Evolutionary conservation across 345 rosid species (phyloP).

Genomic region (Alliaria petiolata): DNA sequence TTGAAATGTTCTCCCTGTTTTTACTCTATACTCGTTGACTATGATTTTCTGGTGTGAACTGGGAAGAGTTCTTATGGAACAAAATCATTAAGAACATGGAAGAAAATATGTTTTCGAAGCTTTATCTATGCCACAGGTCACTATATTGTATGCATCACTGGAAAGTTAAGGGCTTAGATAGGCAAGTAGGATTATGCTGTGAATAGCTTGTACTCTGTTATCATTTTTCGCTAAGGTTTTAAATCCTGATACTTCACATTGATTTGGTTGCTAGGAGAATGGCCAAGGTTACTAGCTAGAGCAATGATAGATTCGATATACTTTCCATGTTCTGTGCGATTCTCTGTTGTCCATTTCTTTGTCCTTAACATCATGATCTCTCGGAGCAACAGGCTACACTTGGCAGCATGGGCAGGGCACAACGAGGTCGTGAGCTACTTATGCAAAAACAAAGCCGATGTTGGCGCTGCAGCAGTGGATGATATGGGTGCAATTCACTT

Average conservation of each 20-base stretch:
- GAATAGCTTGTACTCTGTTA: neutral
- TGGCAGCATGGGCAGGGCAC: slow-evolving; percentile 98
- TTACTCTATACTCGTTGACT: neutral
- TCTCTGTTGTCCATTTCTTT: neutral
- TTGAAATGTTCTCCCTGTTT: neutral
- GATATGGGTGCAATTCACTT: slow-evolving; percentile 98
- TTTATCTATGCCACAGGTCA: neutral
- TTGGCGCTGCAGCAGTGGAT: slow-evolving; percentile 93
- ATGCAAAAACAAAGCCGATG: slow-evolving; percentile 92
- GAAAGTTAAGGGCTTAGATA: too few species aligned
- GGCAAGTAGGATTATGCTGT: too few species aligned
- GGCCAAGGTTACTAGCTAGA: neutral
- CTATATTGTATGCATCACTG: neutral
- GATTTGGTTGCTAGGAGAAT: neutral
- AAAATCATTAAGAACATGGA: neutral
- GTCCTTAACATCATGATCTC: slow-evolving; percentile 43
- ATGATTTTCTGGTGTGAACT: neutral
- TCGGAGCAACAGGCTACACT: slow-evolving; percentile 56
- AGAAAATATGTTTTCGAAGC: neutral
- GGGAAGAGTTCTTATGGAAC: neutral
- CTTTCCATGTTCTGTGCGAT: neutral
- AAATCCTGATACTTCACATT: neutral
- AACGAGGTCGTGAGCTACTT: slow-evolving; percentile 66
- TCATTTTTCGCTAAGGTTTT: neutral
- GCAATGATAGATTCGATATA: neutral